These are phyloP conservation scores for Aspergillus flavus DNA, from an alignment of 2,329 filamentous ascomycete species.

Conservation along the genomic window DNA sequence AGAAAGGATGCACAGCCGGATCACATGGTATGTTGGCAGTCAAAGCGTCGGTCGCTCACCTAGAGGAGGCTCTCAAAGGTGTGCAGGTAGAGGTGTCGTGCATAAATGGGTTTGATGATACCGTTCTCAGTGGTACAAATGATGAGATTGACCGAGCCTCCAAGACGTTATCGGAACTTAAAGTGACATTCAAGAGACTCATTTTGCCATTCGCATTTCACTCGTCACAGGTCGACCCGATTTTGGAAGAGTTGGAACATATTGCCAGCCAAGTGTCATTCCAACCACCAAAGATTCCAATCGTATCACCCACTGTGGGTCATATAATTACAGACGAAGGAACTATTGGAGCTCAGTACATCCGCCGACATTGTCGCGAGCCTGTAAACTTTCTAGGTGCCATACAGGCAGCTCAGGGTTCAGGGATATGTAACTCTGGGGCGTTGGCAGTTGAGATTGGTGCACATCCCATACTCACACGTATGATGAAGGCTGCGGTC, in stretches of 20 bases:
- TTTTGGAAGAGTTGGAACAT: conserved; percentile 11
- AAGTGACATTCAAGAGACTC: not conserved
- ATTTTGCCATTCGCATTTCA: conserved; percentile 34
- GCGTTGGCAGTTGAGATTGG: conserved; percentile 33
- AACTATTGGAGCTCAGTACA: not conserved
- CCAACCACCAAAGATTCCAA: conserved; percentile 41
- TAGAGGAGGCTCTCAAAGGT: not conserved
- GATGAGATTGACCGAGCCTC: not conserved
- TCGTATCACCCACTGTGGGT: conserved; percentile 49
- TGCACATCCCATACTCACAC: conserved; percentile 49
- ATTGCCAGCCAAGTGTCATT: conserved; percentile 34
- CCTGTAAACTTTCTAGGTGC: conserved; percentile 20
- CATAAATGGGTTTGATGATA: not conserved
- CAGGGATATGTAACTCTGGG: not conserved
- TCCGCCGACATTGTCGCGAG: not conserved
- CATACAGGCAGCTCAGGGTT: conserved; percentile 30
- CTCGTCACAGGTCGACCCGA: not conserved
- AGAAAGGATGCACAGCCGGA: conserved; percentile 40
- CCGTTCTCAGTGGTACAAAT: conserved; percentile 12
- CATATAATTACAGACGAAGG: conserved; percentile 40
- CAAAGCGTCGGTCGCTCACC: conserved; percentile 27
- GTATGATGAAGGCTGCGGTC: conserved; percentile 43
- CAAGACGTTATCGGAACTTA: not conserved
- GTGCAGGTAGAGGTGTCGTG: not conserved
- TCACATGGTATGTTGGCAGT: conserved; percentile 49